phyloP scores from a whole-genome alignment of 2,329 filamentous ascomycete genomes.

The Cladophialophora bantiana region DNA sequence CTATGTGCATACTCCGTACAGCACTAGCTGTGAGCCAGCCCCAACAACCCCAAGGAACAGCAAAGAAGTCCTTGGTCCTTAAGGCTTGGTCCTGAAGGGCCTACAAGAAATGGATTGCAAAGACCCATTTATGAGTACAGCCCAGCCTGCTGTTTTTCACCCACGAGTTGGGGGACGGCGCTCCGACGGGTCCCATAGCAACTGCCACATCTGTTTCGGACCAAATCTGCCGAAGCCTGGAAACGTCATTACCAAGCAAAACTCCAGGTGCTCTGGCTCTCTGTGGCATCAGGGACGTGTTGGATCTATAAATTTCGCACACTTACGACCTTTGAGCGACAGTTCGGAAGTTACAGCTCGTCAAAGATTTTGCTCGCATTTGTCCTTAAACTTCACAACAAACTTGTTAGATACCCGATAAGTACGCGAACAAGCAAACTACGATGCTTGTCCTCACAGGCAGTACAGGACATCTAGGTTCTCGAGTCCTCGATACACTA shows the following conservation, averaged over 20 bases:
- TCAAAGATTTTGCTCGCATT: background rate
- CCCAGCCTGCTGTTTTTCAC: too few relatives aligned
- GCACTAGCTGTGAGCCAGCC: too few relatives aligned
- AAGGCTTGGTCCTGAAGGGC: too few relatives aligned
- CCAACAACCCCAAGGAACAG: too few relatives aligned
- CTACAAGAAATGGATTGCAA: too few relatives aligned
- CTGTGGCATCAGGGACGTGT: background rate
- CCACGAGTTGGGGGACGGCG: too few relatives aligned
- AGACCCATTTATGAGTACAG: too few relatives aligned
- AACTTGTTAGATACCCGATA: background rate
- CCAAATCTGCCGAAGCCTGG: conserved; percentile 18
- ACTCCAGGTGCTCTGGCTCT: background rate
- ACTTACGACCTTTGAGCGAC: background rate
- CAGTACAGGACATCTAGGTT: conserved; percentile 37
- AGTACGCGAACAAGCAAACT: background rate
- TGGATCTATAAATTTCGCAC: background rate
- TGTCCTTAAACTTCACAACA: background rate
- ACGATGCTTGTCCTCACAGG: conserved; percentile 37
- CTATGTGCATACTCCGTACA: too few relatives aligned
- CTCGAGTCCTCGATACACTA: conserved; percentile 36
- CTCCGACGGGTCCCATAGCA: background rate
- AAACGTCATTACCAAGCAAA: conserved; percentile 22
- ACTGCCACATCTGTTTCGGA: background rate
- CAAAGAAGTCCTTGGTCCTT: too few relatives aligned
- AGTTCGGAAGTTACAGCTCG: background rate